Evolutionary conservation across 2,329 filamentous ascomycete species (phyloP).

Genomic region (Trichoderma guizhouense): DNA sequence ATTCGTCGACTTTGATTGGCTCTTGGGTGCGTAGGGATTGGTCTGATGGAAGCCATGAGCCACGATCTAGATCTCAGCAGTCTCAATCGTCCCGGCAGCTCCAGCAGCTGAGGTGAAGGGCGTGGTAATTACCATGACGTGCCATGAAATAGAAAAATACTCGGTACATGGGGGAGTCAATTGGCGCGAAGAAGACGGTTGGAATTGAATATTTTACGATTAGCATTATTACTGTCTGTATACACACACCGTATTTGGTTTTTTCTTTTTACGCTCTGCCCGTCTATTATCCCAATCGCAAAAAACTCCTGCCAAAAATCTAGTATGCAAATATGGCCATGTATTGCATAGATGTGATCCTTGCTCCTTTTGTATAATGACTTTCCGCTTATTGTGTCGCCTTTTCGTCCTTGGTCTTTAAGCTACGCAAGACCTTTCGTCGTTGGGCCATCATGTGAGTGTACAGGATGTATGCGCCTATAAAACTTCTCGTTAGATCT

Average conservation of each 20-base stretch:
- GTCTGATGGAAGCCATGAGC: slow-evolving; percentile 56
- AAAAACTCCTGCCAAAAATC: background rate
- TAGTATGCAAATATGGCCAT: background rate
- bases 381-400: slow-evolving; percentile 34
- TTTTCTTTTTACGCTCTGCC: background rate
- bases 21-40: slow-evolving; percentile 64
- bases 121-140: background rate
- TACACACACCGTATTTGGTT: background rate
- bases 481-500: background rate
- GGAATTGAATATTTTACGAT: background rate
- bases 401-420: slow-evolving; percentile 48
- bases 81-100: background rate
- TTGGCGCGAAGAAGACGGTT: background rate
- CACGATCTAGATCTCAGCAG: slow-evolving; percentile 21
- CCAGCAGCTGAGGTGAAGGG: background rate
- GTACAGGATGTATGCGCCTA: slow-evolving; percentile 77
- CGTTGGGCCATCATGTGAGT: slow-evolving; percentile 94
- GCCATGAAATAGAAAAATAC: background rate
- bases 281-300: background rate
- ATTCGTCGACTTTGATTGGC: slow-evolving; percentile 62
- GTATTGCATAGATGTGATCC: background rate
- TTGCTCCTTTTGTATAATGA: background rate
- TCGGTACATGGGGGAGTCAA: background rate
- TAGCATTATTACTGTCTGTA: slow-evolving; percentile 12
- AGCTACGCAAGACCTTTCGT: slow-evolving; percentile 68